Evolutionary conservation across 1,284 basidiomycete genomes (phyloP), one percentile per base, ranked within the genome.

Genomic region (Volvariella surrecta): DNA sequence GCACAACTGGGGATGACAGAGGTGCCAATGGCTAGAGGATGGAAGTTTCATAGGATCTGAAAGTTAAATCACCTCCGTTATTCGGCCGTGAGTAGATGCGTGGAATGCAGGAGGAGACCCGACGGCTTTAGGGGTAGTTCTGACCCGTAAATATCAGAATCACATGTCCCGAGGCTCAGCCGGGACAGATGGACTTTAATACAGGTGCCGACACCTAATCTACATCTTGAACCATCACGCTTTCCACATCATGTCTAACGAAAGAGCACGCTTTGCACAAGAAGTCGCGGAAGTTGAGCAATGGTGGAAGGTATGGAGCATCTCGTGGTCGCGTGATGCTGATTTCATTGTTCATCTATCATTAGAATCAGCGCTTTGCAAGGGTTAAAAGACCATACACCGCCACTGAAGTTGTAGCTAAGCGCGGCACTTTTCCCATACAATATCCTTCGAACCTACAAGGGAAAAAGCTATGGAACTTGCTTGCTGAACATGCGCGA

Each of bases 361-460:
- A 32, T 41, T 56, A 95, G 92, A 82, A 67, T 57, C 80, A 89
- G 21, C 89, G 95, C 45, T 98, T 94, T 63, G 76, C 80, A 32
- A 74, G 82, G 58, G 84, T 86, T 34, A 83, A 77, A 56, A 83
- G 95, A 32, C 91, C 94, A 2, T 99, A 97, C 71, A 87, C 89
- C 37, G 90, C 95, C 22, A 84, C 82, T 30, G 84, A 96, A 54
- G 94, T 98, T 53, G 93, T 97, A 51, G 77, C 87, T 39, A 98
- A 98, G 71, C 79, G 94, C 28, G 95, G 96, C 22, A 93, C 90
- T 2, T 66, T 99, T 48, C 73, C 74, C 24, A 84, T 93, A 53
- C 68, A 77, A 39, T 99, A 98, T 66, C 87, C 94, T 9, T 94
- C 93, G 40, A 76, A 92, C 58, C 57, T 82, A 2, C 78, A 80